A percentile compares a stretch with the other conserved stretches of the same genome.
Evolutionary conservation across 2,329 filamentous ascomycete genomes (phyloP).

Genomic region (Sporothrix phasma): DNA sequence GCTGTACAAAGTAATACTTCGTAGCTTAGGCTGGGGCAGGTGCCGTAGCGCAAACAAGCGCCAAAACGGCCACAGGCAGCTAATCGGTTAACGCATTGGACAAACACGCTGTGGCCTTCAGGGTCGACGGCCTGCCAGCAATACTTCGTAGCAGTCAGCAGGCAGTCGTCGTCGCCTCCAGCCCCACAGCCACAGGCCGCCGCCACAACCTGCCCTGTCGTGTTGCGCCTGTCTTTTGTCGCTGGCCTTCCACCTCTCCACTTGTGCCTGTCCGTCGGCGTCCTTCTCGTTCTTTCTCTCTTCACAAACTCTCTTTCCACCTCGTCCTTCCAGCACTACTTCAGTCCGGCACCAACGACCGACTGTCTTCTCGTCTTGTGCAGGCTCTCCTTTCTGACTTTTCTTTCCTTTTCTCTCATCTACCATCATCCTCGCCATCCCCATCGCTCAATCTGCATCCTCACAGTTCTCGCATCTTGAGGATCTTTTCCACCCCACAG

Average conservation of each 20-base stretch:
- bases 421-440: not conserved
- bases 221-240: not conserved
- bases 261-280: not conserved
- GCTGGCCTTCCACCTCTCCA: not conserved
- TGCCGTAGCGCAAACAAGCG: not conserved
- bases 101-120: slow-evolving; percentile 2
- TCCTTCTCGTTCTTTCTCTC: not conserved
- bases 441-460: not conserved
- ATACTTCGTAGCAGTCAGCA: not conserved
- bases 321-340: not conserved
- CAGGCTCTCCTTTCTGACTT: not conserved
- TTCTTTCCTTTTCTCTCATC: not conserved
- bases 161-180: not conserved
- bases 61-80: slow-evolving; percentile 4
- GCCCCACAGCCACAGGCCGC: not conserved
- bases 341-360: not conserved
- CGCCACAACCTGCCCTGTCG: not conserved
- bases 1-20: not conserved
- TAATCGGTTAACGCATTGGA: slow-evolving; percentile 9
- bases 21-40: slow-evolving; percentile 1
- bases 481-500: not conserved
- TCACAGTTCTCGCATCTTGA: not conserved
- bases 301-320: not conserved
- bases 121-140: not conserved
- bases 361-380: not conserved